A percentile compares a stretch with the other conserved stretches of the same genome.
phyloP scores from a whole-genome alignment of 2,329 filamentous ascomycete genomes.

The Fusarium sp. region DNA sequence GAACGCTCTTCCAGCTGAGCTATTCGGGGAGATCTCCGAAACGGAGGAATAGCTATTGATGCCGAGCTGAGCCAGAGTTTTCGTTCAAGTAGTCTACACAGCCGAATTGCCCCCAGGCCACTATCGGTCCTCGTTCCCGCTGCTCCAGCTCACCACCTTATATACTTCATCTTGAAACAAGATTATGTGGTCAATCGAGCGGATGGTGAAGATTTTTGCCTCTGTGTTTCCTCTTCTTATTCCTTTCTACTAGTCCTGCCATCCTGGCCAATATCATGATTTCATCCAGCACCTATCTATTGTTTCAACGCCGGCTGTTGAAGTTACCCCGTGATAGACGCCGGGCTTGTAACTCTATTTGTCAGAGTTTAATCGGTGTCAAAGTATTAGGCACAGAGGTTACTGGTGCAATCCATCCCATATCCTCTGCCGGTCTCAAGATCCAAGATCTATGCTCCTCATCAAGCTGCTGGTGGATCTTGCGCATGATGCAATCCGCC shows the following conservation, averaged over 20 bases:
- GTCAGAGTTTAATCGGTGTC: not conserved
- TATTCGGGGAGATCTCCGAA: conserved; percentile 24
- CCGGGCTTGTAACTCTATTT: not conserved
- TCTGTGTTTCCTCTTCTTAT: too few species aligned
- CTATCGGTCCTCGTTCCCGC: too few species aligned
- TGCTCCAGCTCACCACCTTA: too few species aligned
- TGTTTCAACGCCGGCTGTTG: too few species aligned
- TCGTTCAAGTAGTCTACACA: not conserved
- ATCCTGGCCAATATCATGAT: too few species aligned
- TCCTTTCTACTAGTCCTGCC: too few species aligned
- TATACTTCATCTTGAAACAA: too few species aligned
- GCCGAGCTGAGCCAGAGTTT: not conserved
- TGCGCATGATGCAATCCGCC: conserved; percentile 2
- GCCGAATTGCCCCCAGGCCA: too few species aligned
- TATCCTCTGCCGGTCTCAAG: not conserved
- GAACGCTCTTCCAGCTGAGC: conserved; percentile 29
- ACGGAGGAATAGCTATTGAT: conserved; percentile 23
- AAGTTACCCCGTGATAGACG: too few species aligned
- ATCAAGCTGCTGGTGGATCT: conserved; percentile 1
- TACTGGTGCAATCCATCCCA: not conserved
- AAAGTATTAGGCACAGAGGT: not conserved
- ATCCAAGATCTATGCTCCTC: conserved; percentile 1
- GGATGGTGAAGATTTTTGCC: too few species aligned
- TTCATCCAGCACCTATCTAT: too few species aligned
- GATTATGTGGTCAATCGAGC: too few species aligned